These are phyloP conservation scores for Camellia lanceoleosa DNA, from an alignment of 148 eudicot genomes.

Conservation along the genomic window DNA sequence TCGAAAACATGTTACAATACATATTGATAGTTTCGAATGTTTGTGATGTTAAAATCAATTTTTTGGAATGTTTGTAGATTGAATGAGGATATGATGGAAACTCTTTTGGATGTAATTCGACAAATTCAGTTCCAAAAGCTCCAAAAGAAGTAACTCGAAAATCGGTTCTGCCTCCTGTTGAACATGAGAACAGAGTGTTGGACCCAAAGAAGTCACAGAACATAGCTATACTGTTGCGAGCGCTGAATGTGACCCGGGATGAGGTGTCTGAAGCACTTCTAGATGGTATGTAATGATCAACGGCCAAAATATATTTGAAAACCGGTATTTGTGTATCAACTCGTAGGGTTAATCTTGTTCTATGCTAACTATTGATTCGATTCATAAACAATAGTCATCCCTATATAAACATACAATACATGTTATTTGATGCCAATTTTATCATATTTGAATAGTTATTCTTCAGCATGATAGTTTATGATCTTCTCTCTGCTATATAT, in stretches of 20 bases:
- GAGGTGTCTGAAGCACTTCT: constrained; percentile 62
- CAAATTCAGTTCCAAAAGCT: constrained; percentile 40
- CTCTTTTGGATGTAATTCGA: constrained; percentile 49
- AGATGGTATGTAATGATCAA: constrained; percentile 40
- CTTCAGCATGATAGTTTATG: background rate
- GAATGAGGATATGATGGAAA: constrained; percentile 70
- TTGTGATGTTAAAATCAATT: background rate
- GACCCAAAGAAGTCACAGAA: constrained; percentile 78
- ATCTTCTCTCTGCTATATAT: background rate
- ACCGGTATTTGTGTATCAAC: background rate
- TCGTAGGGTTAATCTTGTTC: background rate
- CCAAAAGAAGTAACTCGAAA: constrained; percentile 19
- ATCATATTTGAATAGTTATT: background rate
- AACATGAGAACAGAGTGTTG: constrained; percentile 55
- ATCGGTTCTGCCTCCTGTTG: constrained; percentile 46
- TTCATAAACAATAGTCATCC: background rate
- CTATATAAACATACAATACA: background rate
- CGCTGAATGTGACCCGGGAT: constrained; percentile 65
- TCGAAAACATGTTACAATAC: background rate
- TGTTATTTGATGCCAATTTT: background rate
- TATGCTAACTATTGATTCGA: background rate
- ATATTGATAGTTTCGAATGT: background rate
- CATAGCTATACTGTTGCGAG: constrained; percentile 63
- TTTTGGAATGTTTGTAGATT: constrained; percentile 36
- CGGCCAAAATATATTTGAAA: background rate